Evolutionary conservation across 768 basidiomycete species (phyloP), one percentile per base, ranked within the genome.

Genomic region (Tephrocybe sp.): DNA sequence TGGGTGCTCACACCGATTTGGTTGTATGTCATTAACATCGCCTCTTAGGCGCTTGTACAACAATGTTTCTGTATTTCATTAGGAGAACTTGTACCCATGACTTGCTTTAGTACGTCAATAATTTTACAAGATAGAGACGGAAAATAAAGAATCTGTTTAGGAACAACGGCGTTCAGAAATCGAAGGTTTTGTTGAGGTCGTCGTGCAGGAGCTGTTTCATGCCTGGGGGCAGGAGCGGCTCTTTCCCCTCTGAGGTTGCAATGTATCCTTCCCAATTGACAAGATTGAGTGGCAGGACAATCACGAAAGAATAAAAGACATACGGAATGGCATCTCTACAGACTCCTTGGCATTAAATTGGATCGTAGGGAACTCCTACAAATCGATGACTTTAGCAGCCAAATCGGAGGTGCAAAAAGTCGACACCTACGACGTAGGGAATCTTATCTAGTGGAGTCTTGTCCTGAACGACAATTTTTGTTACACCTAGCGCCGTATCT

Each of bases 271-370:
- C 6, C 28, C 36, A 32, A 8, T 11, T 5, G 15, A 44, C 23
- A 36, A 7, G 15, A 21, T 10, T 34, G 15, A 36, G 43, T 50
- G 18, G 39, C 36, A 12, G 23, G 18, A 41, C 36, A 12, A 24
- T 7, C 14, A 36, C 20, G 25, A 36, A 5, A 26, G 24, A 12
- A 33, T 46, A 21, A 28, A 8, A 18, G 38, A 80, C 89, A 64
- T 59, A 90, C 93, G 74, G 75, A 99, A 99, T 0, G 97, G 97
- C 97, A 99, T 99, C 71, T 98, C 93, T 4, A 98, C 93, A 38
- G 88, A 89, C 67, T 99, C 97, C 59, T 83, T 85, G 3, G 80
- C 65, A 60, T 88, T 90, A 76, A 98, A 98, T 15, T 58, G 71
- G 63, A 99, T 96, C 0, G 93, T 96, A 0, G 97, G 97, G 67